Conservation (phyloP, 495 filamentous ascomycete genomes). For the Penicillium lagena region DNA sequence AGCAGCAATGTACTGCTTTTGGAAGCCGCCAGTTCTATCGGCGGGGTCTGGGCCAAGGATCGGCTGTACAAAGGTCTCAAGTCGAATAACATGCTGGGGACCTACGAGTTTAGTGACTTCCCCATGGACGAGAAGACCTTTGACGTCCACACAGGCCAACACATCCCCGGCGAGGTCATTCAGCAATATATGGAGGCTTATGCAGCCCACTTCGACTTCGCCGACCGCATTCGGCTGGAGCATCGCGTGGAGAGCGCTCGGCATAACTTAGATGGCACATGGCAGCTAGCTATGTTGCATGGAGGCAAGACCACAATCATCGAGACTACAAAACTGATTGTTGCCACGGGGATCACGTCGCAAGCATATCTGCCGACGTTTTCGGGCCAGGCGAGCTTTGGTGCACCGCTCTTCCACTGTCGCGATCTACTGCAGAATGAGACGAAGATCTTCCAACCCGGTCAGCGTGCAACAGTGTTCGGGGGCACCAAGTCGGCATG, state of each 20-base stretch:
- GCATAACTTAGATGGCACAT: conserved; percentile 32
- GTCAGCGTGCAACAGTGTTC: conserved; percentile 50
- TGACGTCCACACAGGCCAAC: conserved; percentile 53
- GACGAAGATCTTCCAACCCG: conserved; percentile 21
- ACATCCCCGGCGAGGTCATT: conserved; percentile 62
- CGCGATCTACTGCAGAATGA: conserved; percentile 46
- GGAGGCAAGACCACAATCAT: conserved; percentile 20
- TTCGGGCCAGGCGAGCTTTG: conserved; percentile 43
- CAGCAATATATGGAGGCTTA: conserved; percentile 62
- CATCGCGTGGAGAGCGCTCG: conserved; percentile 47
- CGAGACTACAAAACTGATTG: conserved; percentile 51
- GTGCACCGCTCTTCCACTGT: conserved; percentile 56
- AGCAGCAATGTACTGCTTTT: conserved; percentile 42
- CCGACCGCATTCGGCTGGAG: conserved; percentile 44
- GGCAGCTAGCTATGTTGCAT: conserved; percentile 29
- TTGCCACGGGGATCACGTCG: conserved; percentile 66
- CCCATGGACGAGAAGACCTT: conserved; percentile 59
- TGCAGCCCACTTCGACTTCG: conserved; percentile 52
- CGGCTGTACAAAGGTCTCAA: conserved; percentile 62
- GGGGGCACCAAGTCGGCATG: conserved; percentile 71
- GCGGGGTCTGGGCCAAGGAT: conserved; percentile 64
- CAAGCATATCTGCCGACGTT: conserved; percentile 49
- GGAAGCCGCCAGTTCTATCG: conserved; percentile 51
- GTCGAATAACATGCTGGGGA: conserved; percentile 58
- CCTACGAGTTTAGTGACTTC: conserved; percentile 66